Evolutionary conservation across 2,329 filamentous ascomycete species (phyloP), one percentile per base, ranked within the genome.

Genomic region (Cercospora citrullina): DNA sequence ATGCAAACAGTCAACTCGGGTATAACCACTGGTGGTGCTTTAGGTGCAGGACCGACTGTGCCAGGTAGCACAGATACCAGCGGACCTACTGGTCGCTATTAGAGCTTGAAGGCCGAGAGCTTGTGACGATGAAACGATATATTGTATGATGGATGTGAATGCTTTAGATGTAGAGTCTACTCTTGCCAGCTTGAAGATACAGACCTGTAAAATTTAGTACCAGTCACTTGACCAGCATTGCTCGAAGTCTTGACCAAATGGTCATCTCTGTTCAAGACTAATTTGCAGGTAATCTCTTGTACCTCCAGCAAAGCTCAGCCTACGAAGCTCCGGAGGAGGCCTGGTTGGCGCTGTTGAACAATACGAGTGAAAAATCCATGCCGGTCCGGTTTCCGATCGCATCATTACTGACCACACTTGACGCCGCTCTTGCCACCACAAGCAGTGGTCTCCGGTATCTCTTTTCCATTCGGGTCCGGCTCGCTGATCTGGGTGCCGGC

Each of bases 21-120:
- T 2, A 23, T 39, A 5, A 51, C 60, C 8, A 62, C 60, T 14
- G 60, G 60, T 3, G 60, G 60, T 6, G 60, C 60, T n/a, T 4
- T 62, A 8, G 60, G 60, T 6, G 60, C 60, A 28, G 60, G 60
- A 62, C 60, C 60, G 18, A 21, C 12, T 12, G 39, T 62, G 23
- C 60, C 60, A 62, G 60, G 60, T 18, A 62, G 36, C 39, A 26
- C 48, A 5, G 60, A 51, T 1, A 62, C 21, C 10, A 14, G 26
- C 6, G 36, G 39, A n/a, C 36, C 60, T 21, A 30, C 36, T 28
- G 60, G 23, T 26, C 39, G 36, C 14, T 48, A 51, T 45, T 45
- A 30, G 55, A 58, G 26, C 53, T 26, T 58, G 26, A 5, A 10
- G 12, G 55, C 14, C 12, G 31, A 45, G 30, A 42, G n/a, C 26